Conservation (phyloP, 805 yeast genomes). For the Ogataea dorogensis region DNA sequence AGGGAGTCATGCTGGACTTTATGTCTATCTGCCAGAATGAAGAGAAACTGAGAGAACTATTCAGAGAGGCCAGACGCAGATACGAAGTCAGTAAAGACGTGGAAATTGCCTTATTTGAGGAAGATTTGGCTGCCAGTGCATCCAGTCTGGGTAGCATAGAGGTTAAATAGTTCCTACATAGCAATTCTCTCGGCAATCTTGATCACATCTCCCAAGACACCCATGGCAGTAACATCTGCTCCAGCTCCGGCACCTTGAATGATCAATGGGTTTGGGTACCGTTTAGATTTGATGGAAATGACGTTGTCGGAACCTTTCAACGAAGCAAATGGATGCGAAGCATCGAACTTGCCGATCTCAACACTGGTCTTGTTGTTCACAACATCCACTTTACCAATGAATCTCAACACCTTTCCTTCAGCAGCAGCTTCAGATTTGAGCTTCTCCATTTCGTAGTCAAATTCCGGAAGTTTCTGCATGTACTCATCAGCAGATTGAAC, state of each 20-base stretch:
- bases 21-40: slow-evolving; percentile 58
- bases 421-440: slow-evolving; percentile 78
- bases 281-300: slow-evolving; percentile 83
- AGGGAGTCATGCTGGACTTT: slow-evolving; percentile 69
- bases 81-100: slow-evolving; percentile 40
- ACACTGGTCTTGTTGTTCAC: slow-evolving; percentile 69
- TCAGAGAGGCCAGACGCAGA: slow-evolving; percentile 54
- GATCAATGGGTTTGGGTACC: slow-evolving; percentile 90
- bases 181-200: slow-evolving; percentile 88
- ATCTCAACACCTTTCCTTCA: slow-evolving; percentile 86
- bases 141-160: slow-evolving; percentile 1
- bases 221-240: slow-evolving; percentile 65
- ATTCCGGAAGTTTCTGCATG: slow-evolving; percentile 75
- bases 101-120: slow-evolving; percentile 27
- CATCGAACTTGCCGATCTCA: slow-evolving; percentile 82
- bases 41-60: slow-evolving; percentile 47
- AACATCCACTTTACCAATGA: slow-evolving; percentile 87
- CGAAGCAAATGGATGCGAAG: slow-evolving; percentile 93
- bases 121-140: slow-evolving; percentile 2
- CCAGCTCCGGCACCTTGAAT: slow-evolving; percentile 98
- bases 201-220: slow-evolving; percentile 91
- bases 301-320: slow-evolving; percentile 96
- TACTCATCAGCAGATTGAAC: slow-evolving; percentile 75
- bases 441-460: slow-evolving; percentile 74
- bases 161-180: slow-evolving; percentile 2